A percentile compares a stretch with the other conserved stretches of the same genome.
Conservation (phyloP, 2,329 filamentous ascomycete species). For the Sordariomycetes sp. region DNA sequence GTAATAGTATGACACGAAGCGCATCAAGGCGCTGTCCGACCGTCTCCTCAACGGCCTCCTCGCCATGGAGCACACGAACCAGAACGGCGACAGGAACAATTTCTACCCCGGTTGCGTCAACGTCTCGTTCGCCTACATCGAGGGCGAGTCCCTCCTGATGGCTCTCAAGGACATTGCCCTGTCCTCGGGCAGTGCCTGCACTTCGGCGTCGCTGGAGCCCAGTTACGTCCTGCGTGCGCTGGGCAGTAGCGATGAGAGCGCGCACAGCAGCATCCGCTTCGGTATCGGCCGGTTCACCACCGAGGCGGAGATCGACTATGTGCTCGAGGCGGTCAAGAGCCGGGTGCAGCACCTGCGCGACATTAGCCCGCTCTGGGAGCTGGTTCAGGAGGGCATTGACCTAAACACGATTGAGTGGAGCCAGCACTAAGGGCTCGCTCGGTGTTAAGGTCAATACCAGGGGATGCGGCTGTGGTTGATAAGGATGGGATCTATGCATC, state of each 20-base stretch:
- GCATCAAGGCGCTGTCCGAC: constrained; percentile 72
- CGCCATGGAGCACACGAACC: constrained; percentile 77
- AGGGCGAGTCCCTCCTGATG: constrained; percentile 96
- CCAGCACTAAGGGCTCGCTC: constrained; percentile 55
- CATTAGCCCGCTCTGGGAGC: constrained; percentile 89
- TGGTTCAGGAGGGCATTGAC: constrained; percentile 94
- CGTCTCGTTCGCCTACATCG: constrained; percentile 95
- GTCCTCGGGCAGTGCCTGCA: constrained; percentile 93
- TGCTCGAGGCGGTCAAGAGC: constrained; percentile 83
- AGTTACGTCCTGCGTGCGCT: constrained; percentile 91
- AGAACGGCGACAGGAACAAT: constrained; percentile 71
- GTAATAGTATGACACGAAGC: constrained; percentile 78
- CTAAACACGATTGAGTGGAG: constrained; percentile 97
- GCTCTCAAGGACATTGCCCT: constrained; percentile 95
- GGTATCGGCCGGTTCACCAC: constrained; percentile 96
- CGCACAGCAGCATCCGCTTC: constrained; percentile 94
- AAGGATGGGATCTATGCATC: not conserved
- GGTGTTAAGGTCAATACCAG: not conserved
- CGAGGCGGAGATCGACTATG: constrained; percentile 90
- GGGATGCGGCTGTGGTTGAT: not conserved
- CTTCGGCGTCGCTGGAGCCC: constrained; percentile 89
- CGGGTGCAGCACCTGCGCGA: constrained; percentile 88
- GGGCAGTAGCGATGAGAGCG: constrained; percentile 92
- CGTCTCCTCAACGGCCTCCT: constrained; percentile 72
- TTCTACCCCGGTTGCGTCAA: constrained; percentile 98